A percentile compares a stretch with the other conserved stretches of the same genome.
These are phyloP conservation scores for Termitomyces sp. DNA, from an alignment of 768 basidiomycete genomes.

Conservation along the genomic window DNA sequence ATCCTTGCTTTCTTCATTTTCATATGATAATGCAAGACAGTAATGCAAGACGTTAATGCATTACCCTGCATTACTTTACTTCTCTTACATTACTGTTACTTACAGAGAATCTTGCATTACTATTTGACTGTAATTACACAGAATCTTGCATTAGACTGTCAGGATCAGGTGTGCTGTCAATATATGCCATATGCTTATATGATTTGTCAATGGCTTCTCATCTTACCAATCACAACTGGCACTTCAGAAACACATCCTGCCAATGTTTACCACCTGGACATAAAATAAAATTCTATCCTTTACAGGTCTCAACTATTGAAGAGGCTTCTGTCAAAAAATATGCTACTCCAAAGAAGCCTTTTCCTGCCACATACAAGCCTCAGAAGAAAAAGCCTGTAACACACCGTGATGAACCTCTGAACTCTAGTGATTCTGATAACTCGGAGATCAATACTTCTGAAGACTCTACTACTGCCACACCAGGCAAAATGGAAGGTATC, in stretches of 20 bases:
- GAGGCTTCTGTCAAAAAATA: slow-evolving; percentile 25
- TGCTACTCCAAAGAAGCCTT: slow-evolving; percentile 10
- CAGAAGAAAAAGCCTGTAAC: neutral
- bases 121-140: no score
- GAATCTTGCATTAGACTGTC: no score
- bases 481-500: neutral
- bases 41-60: no score
- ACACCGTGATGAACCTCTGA: neutral
- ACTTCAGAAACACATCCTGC: slow-evolving; percentile 17
- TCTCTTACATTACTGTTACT: no score
- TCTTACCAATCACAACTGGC: neutral
- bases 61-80: no score
- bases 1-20: no score
- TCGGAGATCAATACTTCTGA: no score
- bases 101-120: no score
- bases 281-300: slow-evolving; percentile 21
- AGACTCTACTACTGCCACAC: no score
- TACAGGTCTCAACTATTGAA: slow-evolving; percentile 23
- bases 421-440: neutral
- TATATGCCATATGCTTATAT: neutral
- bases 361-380: neutral
- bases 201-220: neutral
- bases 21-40: no score
- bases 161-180: no score
- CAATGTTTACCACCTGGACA: slow-evolving; percentile 17